Percentiles rank a stretch among this genome's conserved stretches.
Conservation (phyloP, 2,329 filamentous ascomycete species). For the Parastagonospora nodorum region DNA sequence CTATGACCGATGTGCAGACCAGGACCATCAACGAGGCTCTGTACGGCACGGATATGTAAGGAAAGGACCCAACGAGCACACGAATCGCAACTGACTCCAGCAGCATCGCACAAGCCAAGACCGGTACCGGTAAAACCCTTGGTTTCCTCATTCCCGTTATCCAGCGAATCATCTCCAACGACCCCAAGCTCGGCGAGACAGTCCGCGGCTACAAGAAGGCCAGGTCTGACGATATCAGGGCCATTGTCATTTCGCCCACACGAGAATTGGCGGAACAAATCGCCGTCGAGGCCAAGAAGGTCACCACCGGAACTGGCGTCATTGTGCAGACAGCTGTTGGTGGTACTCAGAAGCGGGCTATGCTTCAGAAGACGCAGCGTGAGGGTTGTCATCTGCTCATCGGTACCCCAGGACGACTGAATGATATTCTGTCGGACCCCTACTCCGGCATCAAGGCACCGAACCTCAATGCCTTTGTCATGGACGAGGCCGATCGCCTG, state of each 20-base stretch:
- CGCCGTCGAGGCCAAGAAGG: slow-evolving; percentile 71
- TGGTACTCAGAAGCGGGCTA: slow-evolving; percentile 76
- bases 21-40: slow-evolving; percentile 82
- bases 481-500: slow-evolving; percentile 71
- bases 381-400: slow-evolving; percentile 88
- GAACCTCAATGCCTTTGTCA: slow-evolving; percentile 62
- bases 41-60: slow-evolving; percentile 81
- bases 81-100: slow-evolving; percentile 15
- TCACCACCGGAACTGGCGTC: slow-evolving; percentile 69
- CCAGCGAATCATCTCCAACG: slow-evolving; percentile 72
- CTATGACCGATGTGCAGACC: slow-evolving; percentile 91
- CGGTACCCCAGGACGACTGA: slow-evolving; percentile 85
- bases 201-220: slow-evolving; percentile 48
- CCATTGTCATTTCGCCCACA: slow-evolving; percentile 66
- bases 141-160: slow-evolving; percentile 88
- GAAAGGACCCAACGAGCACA: slow-evolving; percentile 8
- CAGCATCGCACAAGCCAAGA: slow-evolving; percentile 86
- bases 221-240: slow-evolving; percentile 59
- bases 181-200: slow-evolving; percentile 64
- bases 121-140: slow-evolving; percentile 94
- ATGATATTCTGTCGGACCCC: slow-evolving; percentile 76
- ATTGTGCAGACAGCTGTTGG: slow-evolving; percentile 82
- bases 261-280: slow-evolving; percentile 69
- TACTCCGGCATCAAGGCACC: slow-evolving; percentile 67
- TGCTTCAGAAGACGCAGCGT: slow-evolving; percentile 69